phyloP scores from a whole-genome alignment of 805 yeast species.

The Kodamaea leandrae region DNA sequence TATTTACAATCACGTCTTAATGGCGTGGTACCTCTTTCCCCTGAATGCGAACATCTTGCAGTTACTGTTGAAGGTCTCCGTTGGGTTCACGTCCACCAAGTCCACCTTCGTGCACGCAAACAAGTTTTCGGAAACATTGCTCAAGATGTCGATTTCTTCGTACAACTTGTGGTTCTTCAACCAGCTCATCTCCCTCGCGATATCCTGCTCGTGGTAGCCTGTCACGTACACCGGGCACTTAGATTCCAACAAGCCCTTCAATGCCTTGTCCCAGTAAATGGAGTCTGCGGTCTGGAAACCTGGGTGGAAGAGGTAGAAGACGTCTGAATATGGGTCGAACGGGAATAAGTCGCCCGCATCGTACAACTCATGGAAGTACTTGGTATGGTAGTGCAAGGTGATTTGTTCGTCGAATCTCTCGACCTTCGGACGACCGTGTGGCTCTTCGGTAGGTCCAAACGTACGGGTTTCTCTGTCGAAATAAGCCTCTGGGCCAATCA shows the following conservation, averaged over 20 bases:
- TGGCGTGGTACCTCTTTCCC: slow-evolving; percentile 95
- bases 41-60: slow-evolving; percentile 87
- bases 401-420: slow-evolving; percentile 72
- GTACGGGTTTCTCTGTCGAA: slow-evolving; percentile 66
- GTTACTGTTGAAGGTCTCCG: slow-evolving; percentile 90
- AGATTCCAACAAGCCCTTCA: slow-evolving; percentile 85
- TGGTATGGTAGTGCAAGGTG: slow-evolving; percentile 78
- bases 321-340: slow-evolving; percentile 93
- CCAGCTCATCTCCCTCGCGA: slow-evolving; percentile 68
- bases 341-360: slow-evolving; percentile 95
- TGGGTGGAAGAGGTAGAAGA: slow-evolving; percentile 93
- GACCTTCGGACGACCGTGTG: slow-evolving; percentile 59
- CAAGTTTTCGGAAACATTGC: slow-evolving; percentile 68
- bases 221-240: slow-evolving; percentile 91
- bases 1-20: slow-evolving; percentile 28
- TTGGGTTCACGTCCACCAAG: slow-evolving; percentile 86
- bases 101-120: slow-evolving; percentile 94
- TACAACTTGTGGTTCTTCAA: slow-evolving; percentile 55
- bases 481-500: slow-evolving; percentile 90
- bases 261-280: slow-evolving; percentile 78
- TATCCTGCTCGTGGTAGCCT: slow-evolving; percentile 79
- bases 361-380: slow-evolving; percentile 86
- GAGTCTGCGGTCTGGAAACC: slow-evolving; percentile 84
- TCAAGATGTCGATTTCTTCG: slow-evolving; percentile 76
- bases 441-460: slow-evolving; percentile 53